Base-by-base conservation (phyloP, 305 asterid species). In the Vinca major region DNA sequence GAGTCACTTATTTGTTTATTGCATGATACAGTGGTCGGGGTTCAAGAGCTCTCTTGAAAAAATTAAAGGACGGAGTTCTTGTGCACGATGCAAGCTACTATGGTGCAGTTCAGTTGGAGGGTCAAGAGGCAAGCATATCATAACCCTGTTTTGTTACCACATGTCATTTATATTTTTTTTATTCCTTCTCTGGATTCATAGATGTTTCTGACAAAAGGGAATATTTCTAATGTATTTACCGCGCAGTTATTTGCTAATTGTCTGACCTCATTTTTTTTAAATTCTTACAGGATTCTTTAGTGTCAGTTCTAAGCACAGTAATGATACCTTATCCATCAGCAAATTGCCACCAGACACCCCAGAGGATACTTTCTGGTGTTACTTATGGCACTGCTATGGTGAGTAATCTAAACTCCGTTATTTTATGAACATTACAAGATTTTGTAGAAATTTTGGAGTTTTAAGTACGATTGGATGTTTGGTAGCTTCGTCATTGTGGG, bases 81-180 rank as follows among this genome's bases (percentile, higher is more conserved):
- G 78, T 88, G 73, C 96, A 92, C 71, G 98, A 92, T 52, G 86
- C 94, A 51, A 89, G 96, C 81, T 89, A 89, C 80, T 72, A 65
- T 77, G 72, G 86, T 45, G 80, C 81, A 67, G 78, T 88, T 73
- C 95, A 86, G 79, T 76, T 92, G 74, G 86, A 88, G 70, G 98
- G 95, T 76, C 85, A 85, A 74, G 83, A 89, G 96, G 96, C 75
- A 81, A 60, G 85, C 80, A 70, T 72, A 74, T 69, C 41, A 71
- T 57, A 56, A 52, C 64, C 41, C 57, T 68, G 49, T 60, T 13
- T 67, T 66, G 49, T 39, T 20, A 11, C 60, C 20, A 7, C 37
- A 47, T 54, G 41, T 56, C 41, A 41, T 33, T 55, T 55, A 20
- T 4, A 36, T 26, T 26, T 26, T 1, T 26, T 26, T 26, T 26